Evolutionary conservation across 108 stramenopile genomes (phyloP).

Genomic region (Heterococcus sp.): DNA sequence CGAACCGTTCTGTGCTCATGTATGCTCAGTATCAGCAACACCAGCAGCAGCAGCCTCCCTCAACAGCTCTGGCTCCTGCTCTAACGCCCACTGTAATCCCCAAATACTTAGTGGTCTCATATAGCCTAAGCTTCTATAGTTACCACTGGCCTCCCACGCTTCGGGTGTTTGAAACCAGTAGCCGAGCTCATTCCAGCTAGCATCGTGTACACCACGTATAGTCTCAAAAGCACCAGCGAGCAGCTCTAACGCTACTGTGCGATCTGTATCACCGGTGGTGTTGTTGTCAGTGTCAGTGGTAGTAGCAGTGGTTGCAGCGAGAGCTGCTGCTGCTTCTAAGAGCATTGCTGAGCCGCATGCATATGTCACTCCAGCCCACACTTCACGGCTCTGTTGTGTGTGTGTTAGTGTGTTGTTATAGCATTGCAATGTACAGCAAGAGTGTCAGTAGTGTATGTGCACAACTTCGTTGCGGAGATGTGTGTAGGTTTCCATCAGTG

Average conservation of each 20-base stretch:
- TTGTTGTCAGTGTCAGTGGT: neutral
- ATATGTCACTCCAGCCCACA: constrained; percentile 55
- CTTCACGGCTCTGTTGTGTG: constrained; percentile 51
- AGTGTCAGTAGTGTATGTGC: too few species aligned
- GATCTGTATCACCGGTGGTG: too few species aligned
- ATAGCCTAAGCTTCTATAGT: constrained; percentile 43
- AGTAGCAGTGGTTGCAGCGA: neutral
- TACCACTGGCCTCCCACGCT: constrained; percentile 41
- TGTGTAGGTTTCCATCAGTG: too few species aligned
- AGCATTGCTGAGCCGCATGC: constrained; percentile 38
- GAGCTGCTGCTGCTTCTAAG: constrained; percentile 10
- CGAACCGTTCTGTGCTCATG: too few species aligned
- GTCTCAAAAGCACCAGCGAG: constrained; percentile 27
- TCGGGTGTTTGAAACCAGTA: constrained; percentile 52
- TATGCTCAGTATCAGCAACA: too few species aligned
- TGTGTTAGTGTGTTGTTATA: too few species aligned
- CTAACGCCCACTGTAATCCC: constrained; percentile 24
- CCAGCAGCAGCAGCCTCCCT: constrained; percentile 78
- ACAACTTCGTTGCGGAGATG: too few species aligned
- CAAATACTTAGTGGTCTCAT: constrained; percentile 49
- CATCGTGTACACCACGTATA: constrained; percentile 25
- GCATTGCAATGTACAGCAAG: too few species aligned
- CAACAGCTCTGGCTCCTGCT: constrained; percentile 19
- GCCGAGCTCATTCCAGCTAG: constrained; percentile 47
- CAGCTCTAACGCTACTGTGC: neutral